These are phyloP conservation scores for Mucor lusitanicus DNA, from an alignment of 371 early-diverging fungal species.

Conservation along the genomic window DNA sequence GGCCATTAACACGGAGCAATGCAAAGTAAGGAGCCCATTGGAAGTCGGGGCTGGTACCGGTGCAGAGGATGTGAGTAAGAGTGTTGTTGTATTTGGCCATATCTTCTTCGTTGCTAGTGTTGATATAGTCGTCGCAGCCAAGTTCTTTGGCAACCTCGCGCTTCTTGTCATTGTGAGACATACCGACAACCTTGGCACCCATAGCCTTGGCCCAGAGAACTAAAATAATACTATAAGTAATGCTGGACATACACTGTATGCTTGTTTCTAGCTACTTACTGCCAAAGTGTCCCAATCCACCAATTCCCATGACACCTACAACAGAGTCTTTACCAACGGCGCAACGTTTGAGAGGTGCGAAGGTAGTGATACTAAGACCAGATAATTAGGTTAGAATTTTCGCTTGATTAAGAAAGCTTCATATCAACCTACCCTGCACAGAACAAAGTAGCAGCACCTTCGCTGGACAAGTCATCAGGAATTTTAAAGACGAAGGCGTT, in stretches of 20 bases:
- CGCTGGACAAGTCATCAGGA: constrained; percentile 50
- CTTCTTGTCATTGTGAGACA: constrained; percentile 33
- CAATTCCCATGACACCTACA: constrained; percentile 61
- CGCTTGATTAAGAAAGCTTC: too few species aligned
- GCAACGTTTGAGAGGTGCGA: constrained; percentile 56
- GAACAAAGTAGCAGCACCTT: constrained; percentile 54
- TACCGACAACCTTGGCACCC: constrained; percentile 64
- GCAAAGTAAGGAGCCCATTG: constrained; percentile 28
- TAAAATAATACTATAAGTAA: too few species aligned
- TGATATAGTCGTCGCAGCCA: constrained; percentile 44
- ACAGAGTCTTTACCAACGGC: constrained; percentile 47
- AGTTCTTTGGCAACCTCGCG: constrained; percentile 36
- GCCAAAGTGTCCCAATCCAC: constrained; percentile 76
- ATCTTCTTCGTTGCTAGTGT: constrained; percentile 33
- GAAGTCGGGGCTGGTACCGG: constrained; percentile 23
- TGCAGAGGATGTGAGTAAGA: constrained; percentile 38
- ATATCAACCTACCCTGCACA: too few species aligned
- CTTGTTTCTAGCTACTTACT: too few species aligned
- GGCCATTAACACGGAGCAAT: constrained; percentile 48
- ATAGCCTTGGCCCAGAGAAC: constrained; percentile 57
- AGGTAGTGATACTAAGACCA: constrained; percentile 72
- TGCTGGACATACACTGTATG: too few species aligned
- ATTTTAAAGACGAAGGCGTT: constrained; percentile 54
- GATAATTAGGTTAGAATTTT: too few species aligned
- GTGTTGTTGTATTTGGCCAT: constrained; percentile 49